phyloP scores from a whole-genome alignment of 192 early-diverging fungal genomes.

The Coemansia umbellata region DNA sequence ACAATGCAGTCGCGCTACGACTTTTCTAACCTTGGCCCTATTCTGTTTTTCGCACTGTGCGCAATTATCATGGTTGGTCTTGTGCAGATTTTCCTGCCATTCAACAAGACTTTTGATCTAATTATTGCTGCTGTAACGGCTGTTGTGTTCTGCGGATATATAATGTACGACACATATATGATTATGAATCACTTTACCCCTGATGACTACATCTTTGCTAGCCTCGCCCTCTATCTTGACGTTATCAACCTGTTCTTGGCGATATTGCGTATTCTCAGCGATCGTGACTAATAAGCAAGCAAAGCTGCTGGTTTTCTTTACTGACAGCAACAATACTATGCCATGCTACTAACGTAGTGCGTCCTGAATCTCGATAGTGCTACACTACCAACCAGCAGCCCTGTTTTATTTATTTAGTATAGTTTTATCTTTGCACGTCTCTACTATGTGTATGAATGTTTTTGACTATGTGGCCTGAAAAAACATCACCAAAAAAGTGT shows the following conservation, averaged over 20 bases:
- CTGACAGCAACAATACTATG: too few relatives aligned
- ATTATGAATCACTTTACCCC: conserved; percentile 65
- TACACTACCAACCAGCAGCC: neutral
- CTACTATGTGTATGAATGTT: too few relatives aligned
- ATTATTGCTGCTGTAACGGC: conserved; percentile 57
- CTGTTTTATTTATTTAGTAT: too few relatives aligned
- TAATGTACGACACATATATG: conserved; percentile 69
- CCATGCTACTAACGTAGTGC: too few relatives aligned
- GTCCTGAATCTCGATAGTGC: too few relatives aligned
- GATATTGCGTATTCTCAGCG: conserved; percentile 59
- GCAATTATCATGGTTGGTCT: conserved; percentile 60
- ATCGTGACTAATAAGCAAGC: conserved; percentile 36
- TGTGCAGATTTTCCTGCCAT: conserved; percentile 69
- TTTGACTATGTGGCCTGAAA: too few relatives aligned
- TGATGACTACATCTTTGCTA: conserved; percentile 70
- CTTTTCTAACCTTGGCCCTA: conserved; percentile 60
- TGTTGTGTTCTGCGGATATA: conserved; percentile 74
- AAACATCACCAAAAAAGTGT: too few relatives aligned
- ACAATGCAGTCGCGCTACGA: conserved; percentile 72
- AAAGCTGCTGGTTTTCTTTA: neutral
- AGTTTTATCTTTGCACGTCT: too few relatives aligned
- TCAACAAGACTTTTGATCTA: conserved; percentile 55
- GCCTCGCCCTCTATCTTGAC: conserved; percentile 68
- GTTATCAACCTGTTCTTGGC: conserved; percentile 73
- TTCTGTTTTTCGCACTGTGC: conserved; percentile 61